Evolutionary conservation across 306 rosid genomes (phyloP), one percentile per base, ranked within the genome.

Genomic region (Lathyrus aphaca): DNA sequence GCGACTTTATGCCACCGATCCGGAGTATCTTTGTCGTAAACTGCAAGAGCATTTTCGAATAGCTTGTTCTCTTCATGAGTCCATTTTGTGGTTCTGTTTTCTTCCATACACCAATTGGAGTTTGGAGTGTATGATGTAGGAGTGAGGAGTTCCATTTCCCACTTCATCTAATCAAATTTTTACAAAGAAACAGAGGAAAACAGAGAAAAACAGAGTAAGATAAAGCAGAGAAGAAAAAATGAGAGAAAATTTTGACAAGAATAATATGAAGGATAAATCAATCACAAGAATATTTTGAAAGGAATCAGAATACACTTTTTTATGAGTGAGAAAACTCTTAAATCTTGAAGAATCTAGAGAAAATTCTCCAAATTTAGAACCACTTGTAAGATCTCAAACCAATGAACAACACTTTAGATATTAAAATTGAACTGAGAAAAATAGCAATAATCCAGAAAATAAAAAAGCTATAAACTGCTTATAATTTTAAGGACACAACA

Each of bases 1-100:
- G 99, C 99, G 68, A 95, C 96, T 76, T 79, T 76, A 42, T 83
- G 80, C 99, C 97, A 95, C 79, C 96, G 74, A 35, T 95, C 99
- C 5, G 95, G 90, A 3, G 87, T 77, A 14, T 95, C 96, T 72
- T 81, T 83, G 13, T 89, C 97, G 74, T 70, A 54, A 32, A 89
- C 65, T 0, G 99, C 99, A n/a, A 95, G 85, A 39, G 99, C 97
- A 76, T 91, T 87, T 57, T 95, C 99, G 56, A 95, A 95, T 30
- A 82, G 9, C 40, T 95, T 95, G 89, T 95, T 94, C 88, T 94
- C 99, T 4, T 80, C 86, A 0, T 54, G 73, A 12, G 92, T 90
- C 98, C 98, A 94, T 49, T 66, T 85, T 32, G 86, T 37, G 66
- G 68, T 69, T 63, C 59, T 84, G 68, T 56, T 69, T 13, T 90